Evolutionary conservation across 768 basidiomycete species (phyloP).

Genomic region (Lentinula aciculospora): DNA sequence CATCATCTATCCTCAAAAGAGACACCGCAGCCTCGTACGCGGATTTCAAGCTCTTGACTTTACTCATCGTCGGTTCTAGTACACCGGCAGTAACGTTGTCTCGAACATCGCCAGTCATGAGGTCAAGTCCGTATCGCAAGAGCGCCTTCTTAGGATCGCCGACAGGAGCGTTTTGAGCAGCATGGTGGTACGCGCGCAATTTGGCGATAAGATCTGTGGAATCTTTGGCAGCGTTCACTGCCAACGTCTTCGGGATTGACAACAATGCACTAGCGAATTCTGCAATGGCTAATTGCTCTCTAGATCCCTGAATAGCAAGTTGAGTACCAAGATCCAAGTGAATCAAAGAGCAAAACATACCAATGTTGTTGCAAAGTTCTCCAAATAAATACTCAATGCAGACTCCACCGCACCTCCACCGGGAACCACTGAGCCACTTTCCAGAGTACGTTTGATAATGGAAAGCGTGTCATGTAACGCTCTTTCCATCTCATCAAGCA

Average conservation of each 20-base stretch:
- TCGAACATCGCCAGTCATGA: slow-evolving; percentile 89
- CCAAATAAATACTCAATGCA: slow-evolving; percentile 93
- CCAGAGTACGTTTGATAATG: slow-evolving; percentile 93
- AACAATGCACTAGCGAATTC: slow-evolving; percentile 93
- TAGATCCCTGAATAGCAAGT: slow-evolving; percentile 75
- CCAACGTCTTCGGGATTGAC: slow-evolving; percentile 93
- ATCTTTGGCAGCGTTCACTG: slow-evolving; percentile 98
- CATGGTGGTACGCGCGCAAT: slow-evolving; percentile 93
- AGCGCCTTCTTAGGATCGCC: slow-evolving; percentile 91
- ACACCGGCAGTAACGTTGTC: slow-evolving; percentile 94
- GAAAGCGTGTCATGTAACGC: slow-evolving; percentile 92
- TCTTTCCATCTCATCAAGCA: slow-evolving; percentile 99
- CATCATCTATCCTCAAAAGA: slow-evolving; percentile 91
- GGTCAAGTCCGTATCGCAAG: slow-evolving; percentile 90
- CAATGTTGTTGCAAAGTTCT: slow-evolving; percentile 97
- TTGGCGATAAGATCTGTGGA: slow-evolving; percentile 97
- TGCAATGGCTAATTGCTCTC: slow-evolving; percentile 98
- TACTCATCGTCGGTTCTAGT: slow-evolving; percentile 94
- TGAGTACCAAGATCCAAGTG: slow-evolving; percentile 3
- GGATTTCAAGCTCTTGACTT: slow-evolving; percentile 94
- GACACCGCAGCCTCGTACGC: slow-evolving; percentile 97
- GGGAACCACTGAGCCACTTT: slow-evolving; percentile 93
- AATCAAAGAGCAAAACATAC: slow-evolving; percentile 42
- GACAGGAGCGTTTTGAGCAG: slow-evolving; percentile 86
- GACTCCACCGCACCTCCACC: slow-evolving; percentile 98